These are phyloP conservation scores for Nitzschia palea DNA, from an alignment of 108 stramenopile species.

Conservation along the genomic window DNA sequence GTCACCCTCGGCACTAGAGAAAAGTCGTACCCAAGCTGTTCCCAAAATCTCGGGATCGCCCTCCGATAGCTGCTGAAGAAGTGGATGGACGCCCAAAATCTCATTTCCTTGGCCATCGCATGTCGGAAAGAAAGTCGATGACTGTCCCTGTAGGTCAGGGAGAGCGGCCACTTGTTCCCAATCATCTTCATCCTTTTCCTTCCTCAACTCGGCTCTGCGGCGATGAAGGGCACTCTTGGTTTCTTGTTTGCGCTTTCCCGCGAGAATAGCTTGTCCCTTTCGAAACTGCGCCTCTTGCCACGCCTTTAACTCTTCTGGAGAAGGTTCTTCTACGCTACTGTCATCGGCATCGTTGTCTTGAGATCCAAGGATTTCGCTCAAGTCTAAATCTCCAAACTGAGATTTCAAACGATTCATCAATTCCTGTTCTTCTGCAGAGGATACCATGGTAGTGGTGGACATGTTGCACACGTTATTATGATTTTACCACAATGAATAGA, in stretches of 20 bases:
- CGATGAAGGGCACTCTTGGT: slow-evolving; percentile 6
- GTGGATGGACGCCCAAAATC: slow-evolving; percentile 10
- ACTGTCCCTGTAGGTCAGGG: slow-evolving; percentile 41
- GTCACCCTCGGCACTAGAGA: slow-evolving; percentile 49
- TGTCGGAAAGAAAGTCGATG: slow-evolving; percentile 49
- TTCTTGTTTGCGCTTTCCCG: slow-evolving; percentile 22
- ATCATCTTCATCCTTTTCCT: slow-evolving; percentile 24
- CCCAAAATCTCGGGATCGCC: slow-evolving; percentile 55
- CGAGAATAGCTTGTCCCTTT: slow-evolving; percentile 32
- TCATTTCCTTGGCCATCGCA: slow-evolving; percentile 8
- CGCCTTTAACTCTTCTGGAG: slow-evolving; percentile 55
- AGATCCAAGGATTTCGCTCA: slow-evolving; percentile 27
- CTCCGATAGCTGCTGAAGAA: slow-evolving; percentile 28
- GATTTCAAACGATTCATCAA: slow-evolving; percentile 51
- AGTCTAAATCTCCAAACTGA: slow-evolving; percentile 67
- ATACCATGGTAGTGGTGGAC: not conserved
- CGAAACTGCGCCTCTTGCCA: slow-evolving; percentile 69
- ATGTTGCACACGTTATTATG: not conserved
- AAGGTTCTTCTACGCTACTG: slow-evolving; percentile 45
- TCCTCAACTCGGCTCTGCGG: not conserved
- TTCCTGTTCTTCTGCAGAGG: slow-evolving; percentile 8
- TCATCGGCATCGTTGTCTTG: slow-evolving; percentile 9
- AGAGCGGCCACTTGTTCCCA: slow-evolving; percentile 39
- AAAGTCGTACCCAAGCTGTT: slow-evolving; percentile 54
- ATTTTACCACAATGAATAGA: not conserved